Percentiles rank a stretch among this genome's conserved stretches.
phyloP scores from a whole-genome alignment of 371 early-diverging fungal species.

The Syncephalastrum racemosum region DNA sequence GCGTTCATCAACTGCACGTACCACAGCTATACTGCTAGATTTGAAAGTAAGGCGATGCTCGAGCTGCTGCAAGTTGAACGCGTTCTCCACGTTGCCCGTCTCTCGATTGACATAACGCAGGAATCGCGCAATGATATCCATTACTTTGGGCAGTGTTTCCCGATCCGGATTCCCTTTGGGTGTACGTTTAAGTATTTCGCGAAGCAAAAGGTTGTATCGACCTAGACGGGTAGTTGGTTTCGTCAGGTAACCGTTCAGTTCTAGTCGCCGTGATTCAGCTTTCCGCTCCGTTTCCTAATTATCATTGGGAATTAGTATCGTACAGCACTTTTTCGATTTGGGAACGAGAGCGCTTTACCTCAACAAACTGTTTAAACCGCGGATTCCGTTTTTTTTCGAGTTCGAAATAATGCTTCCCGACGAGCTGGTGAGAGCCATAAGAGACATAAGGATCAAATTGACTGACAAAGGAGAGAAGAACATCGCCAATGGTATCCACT shows the following conservation, averaged over 20 bases:
- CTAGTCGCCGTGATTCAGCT: conserved; percentile 80
- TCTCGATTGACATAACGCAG: conserved; percentile 78
- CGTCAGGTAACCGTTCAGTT: conserved; percentile 77
- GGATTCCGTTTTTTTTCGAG: conserved; percentile 68
- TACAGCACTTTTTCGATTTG: no score
- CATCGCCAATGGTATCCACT: conserved; percentile 83
- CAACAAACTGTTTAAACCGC: conserved; percentile 71
- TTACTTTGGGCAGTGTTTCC: conserved; percentile 58
- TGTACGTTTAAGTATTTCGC: conserved; percentile 78
- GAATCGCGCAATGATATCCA: conserved; percentile 65
- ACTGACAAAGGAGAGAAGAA: conserved; percentile 69
- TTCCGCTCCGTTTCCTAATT: conserved; percentile 48
- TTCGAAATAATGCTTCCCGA: conserved; percentile 79
- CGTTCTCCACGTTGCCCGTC: conserved; percentile 83
- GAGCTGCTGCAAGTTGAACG: conserved; percentile 57
- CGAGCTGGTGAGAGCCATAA: conserved; percentile 87
- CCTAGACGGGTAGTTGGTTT: conserved; percentile 86
- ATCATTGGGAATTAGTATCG: background rate
- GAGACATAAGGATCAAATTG: conserved; percentile 77
- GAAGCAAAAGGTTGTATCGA: conserved; percentile 83
- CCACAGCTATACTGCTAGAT: conserved; percentile 17
- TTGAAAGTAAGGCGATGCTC: conserved; percentile 30
- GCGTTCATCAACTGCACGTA: conserved; percentile 23
- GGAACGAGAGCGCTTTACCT: conserved; percentile 34
- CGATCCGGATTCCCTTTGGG: conserved; percentile 78